Conservation (phyloP, 2,329 filamentous ascomycete genomes). For the Trichoderma brevicompactum region DNA sequence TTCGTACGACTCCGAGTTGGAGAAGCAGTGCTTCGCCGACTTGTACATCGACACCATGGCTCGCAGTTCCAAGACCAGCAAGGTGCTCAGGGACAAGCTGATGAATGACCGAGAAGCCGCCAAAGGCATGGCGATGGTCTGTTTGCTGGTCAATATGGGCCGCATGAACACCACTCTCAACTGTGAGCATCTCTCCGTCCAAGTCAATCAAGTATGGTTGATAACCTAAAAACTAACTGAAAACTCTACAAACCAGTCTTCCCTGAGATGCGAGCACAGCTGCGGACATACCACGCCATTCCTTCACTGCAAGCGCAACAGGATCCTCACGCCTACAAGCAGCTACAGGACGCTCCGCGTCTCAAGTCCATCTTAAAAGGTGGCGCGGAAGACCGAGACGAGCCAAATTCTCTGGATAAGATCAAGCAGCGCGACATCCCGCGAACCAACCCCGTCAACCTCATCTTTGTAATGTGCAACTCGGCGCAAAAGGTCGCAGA, state of each 20-base stretch:
- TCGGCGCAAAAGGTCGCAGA: slow-evolving; percentile 91
- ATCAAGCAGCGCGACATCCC: slow-evolving; percentile 68
- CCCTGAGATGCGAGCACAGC: slow-evolving; percentile 96
- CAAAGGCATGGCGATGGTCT: slow-evolving; percentile 99
- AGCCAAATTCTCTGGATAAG: slow-evolving; percentile 82
- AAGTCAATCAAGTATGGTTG: slow-evolving; percentile 21
- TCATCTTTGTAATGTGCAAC: slow-evolving; percentile 92
- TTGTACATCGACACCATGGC: slow-evolving; percentile 99
- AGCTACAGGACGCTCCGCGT: slow-evolving; percentile 92
- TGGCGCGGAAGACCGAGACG: slow-evolving; percentile 84
- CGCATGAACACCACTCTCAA: slow-evolving; percentile 99
- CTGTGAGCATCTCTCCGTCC: slow-evolving; percentile 60
- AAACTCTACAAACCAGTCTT: slow-evolving; percentile 69
- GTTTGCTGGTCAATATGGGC: slow-evolving; percentile 93
- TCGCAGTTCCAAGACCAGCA: slow-evolving; percentile 97
- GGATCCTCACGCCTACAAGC: slow-evolving; percentile 95
- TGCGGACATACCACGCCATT: slow-evolving; percentile 97
- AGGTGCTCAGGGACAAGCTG: slow-evolving; percentile 95
- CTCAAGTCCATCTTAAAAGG: slow-evolving; percentile 98
- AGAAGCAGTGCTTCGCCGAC: slow-evolving; percentile 84
- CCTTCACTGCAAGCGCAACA: slow-evolving; percentile 94
- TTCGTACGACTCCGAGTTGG: slow-evolving; percentile 71
- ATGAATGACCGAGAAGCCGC: slow-evolving; percentile 89
- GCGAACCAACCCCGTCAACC: slow-evolving; percentile 94
- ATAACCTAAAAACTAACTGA: background rate